Evolutionary conservation across 2,329 filamentous ascomycete genomes (phyloP).

Genomic region (Phoma sp.): DNA sequence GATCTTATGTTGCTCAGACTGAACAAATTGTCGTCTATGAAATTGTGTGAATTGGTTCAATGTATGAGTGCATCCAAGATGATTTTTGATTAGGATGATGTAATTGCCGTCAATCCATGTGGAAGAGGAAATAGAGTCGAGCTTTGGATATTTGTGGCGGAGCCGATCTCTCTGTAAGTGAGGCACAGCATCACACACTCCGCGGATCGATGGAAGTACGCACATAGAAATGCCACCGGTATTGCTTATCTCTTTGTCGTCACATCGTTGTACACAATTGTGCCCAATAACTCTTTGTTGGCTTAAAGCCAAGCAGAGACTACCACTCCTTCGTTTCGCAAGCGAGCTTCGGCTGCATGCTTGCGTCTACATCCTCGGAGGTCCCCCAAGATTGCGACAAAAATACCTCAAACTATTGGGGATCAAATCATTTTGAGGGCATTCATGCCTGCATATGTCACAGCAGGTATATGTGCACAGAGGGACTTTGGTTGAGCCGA

Average conservation of each 20-base stretch:
- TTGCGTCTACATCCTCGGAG: too few species aligned
- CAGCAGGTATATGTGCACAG: too few species aligned
- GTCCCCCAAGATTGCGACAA: too few species aligned
- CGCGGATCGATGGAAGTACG: background rate
- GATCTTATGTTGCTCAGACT: background rate
- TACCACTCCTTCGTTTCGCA: background rate
- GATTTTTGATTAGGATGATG: background rate
- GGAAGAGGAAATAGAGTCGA: background rate
- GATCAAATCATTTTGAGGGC: too few species aligned
- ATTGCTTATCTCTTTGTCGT: background rate
- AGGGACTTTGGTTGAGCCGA: background rate
- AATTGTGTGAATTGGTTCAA: background rate
- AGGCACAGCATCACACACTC: conserved; percentile 1
- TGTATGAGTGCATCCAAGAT: background rate
- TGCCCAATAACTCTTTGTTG: background rate
- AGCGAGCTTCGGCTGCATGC: background rate
- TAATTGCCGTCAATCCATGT: background rate
- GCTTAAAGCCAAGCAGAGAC: background rate
- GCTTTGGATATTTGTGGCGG: background rate
- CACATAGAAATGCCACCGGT: background rate
- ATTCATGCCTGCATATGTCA: too few species aligned
- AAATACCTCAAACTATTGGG: too few species aligned
- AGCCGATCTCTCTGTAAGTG: background rate
- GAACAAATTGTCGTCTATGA: background rate
- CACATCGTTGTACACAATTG: background rate